Base-by-base conservation (phyloP, 495 filamentous ascomycete species). In the Eremomyces bilateralis region DNA sequence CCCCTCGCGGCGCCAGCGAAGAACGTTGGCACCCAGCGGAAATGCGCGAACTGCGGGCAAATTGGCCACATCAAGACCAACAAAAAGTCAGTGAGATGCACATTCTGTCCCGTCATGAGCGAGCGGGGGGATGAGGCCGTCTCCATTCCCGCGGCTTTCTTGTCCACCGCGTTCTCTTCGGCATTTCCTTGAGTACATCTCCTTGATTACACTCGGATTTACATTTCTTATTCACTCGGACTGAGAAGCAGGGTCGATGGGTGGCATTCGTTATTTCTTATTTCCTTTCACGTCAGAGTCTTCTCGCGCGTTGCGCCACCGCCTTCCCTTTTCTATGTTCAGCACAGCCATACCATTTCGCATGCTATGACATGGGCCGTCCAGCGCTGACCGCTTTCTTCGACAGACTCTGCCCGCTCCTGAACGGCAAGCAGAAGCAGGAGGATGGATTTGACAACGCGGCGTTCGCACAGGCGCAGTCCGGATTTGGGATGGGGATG, bases 21-120 rank as follows among this genome's bases (percentile, higher is more conserved):
- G 20, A 46, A 54, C 34, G 36, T 52, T 10, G 70, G 69, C 6
- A 99, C 88, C 1, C 80, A 79, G 19, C 67, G 90, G 41, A 95
- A 94, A 53, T 99, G 88, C 49, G 85, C 90, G 18, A 95, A 92
- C 53, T 99, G 88, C 46, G 85, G 85, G 21, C 74, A 83, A 46
- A 74, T 84, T 15, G 88, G 88, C 17, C 88, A 99, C 47, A 99
- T 99, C 64, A 91, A 91, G 56, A 94, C 84, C n/a, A 94, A 94
- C 61, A 88, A 92, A 63, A 94, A 85, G 77, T 84, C 61, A 52
- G 59, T 47, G n/a, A n/a, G n/a, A n/a, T n/a, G n/a, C n/a, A n/a
- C n/a, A n/a, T n/a, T n/a, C n/a, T n/a, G n/a, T n/a, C 32, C 15
- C 24, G 29, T 18, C 8, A 15, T 15, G 13, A 35, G n/a, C 31